These are phyloP conservation scores for Tylopilus felleus DNA, from an alignment of 768 basidiomycete species.

Conservation along the genomic window DNA sequence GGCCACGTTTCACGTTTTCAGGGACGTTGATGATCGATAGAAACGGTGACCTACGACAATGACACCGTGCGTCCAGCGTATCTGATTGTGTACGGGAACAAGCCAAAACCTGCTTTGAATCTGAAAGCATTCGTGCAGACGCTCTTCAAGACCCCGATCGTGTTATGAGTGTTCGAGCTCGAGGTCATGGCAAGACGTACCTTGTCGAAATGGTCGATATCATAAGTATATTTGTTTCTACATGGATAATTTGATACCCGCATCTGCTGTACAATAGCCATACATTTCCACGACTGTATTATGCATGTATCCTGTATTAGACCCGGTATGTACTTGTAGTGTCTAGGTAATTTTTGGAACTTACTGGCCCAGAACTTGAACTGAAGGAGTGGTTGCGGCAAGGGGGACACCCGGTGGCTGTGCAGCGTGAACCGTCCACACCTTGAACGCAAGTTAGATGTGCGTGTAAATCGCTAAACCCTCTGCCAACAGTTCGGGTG, in stretches of 20 bases:
- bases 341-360: no score
- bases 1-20: background rate
- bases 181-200: background rate
- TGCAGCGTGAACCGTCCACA: background rate
- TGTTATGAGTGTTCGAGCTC: conserved; percentile 12
- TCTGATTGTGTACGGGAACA: conserved; percentile 55
- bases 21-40: conserved; percentile 23
- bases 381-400: background rate
- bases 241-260: conserved; percentile 18
- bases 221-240: conserved; percentile 1
- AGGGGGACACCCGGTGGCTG: background rate
- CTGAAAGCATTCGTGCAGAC: conserved; percentile 27
- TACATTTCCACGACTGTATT: conserved; percentile 6
- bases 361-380: no score
- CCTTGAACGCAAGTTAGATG: background rate
- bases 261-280: conserved; percentile 17
- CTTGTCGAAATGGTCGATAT: background rate
- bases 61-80: conserved; percentile 67
- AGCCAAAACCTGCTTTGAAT: conserved; percentile 15
- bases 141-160: conserved; percentile 33
- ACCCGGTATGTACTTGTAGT: background rate
- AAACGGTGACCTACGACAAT: conserved; percentile 64
- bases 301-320: conserved; percentile 6
- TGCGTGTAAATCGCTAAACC: background rate
- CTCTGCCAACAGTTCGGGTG: background rate